Evolutionary conservation across 768 basidiomycete genomes (phyloP).

Genomic region (Solioccasus polychromus): DNA sequence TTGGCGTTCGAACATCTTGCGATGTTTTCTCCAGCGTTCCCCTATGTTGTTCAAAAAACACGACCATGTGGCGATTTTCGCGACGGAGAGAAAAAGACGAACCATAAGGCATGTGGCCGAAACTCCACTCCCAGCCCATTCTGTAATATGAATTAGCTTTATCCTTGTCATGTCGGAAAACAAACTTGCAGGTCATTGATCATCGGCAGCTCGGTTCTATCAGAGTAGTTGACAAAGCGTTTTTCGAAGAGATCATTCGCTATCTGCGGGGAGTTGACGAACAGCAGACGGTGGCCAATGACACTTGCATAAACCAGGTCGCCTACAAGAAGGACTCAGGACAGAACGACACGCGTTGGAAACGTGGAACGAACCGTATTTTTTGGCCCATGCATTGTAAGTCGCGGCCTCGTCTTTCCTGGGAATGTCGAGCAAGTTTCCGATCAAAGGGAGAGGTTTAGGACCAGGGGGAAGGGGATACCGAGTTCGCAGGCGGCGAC

Average conservation of each 20-base stretch:
- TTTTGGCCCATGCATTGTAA: slow-evolving; percentile 42
- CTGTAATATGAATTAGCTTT: slow-evolving; percentile 29
- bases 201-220: slow-evolving; percentile 47
- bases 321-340: slow-evolving; percentile 28
- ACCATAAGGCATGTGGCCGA: slow-evolving; percentile 55
- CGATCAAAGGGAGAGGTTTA: slow-evolving; percentile 47
- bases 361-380: slow-evolving; percentile 29
- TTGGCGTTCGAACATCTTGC: slow-evolving; percentile 50
- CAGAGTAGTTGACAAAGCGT: slow-evolving; percentile 54
- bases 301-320: slow-evolving; percentile 53
- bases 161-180: not conserved
- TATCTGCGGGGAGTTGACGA: slow-evolving; percentile 45
- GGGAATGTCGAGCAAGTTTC: slow-evolving; percentile 50
- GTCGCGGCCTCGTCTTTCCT: slow-evolving; percentile 35
- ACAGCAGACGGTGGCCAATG: slow-evolving; percentile 46
- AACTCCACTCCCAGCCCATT: slow-evolving; percentile 48
- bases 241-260: slow-evolving; percentile 57
- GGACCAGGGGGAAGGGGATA: slow-evolving; percentile 56
- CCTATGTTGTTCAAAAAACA: slow-evolving; percentile 30
- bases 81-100: slow-evolving; percentile 4
- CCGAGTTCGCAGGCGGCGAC: slow-evolving; percentile 7
- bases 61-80: not conserved
- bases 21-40: slow-evolving; percentile 50
- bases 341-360: not conserved
- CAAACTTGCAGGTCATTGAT: slow-evolving; percentile 45